Evolutionary conservation across 441 rosid species (phyloP).

Genomic region (Melastoma candidum): DNA sequence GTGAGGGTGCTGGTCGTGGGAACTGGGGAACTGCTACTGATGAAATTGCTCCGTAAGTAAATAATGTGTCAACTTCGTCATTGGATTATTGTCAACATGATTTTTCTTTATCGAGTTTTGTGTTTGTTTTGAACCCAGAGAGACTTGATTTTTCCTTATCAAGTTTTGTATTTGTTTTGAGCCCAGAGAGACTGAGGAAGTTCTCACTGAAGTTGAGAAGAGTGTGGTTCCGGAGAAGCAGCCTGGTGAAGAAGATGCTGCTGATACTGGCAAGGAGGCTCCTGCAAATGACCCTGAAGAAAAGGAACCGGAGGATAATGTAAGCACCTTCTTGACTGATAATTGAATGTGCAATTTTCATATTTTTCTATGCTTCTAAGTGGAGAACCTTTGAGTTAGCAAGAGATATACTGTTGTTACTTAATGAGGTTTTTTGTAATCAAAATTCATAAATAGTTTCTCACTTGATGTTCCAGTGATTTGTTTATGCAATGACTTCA

Average conservation of each 20-base stretch:
- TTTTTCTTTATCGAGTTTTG: no score
- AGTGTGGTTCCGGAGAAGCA: constrained; percentile 46
- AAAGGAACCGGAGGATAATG: constrained; percentile 77
- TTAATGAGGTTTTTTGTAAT: no score
- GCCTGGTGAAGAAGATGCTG: constrained; percentile 45
- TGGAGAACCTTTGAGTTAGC: no score
- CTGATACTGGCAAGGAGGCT: constrained; percentile 51
- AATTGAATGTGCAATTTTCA: no score
- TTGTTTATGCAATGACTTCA: no score
- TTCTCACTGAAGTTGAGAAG: constrained; percentile 29
- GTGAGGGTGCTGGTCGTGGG: constrained; percentile 85
- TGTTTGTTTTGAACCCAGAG: no score
- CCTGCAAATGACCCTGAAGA: constrained; percentile 41
- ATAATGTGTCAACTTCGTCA: background rate
- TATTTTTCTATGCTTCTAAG: no score
- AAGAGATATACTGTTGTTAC: no score
- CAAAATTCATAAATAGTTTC: no score
- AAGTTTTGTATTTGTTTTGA: constrained; percentile 2
- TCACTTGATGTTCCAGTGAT: no score
- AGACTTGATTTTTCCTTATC: no score
- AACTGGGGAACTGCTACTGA: constrained; percentile 82
- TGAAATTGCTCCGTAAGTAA: constrained; percentile 64
- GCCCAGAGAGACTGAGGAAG: constrained; percentile 57
- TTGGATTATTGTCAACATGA: no score
- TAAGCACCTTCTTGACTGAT: constrained; percentile 7